Percentiles rank a stretch among this genome's conserved stretches.
These are phyloP conservation scores for Trichosporon inkin DNA, from an alignment of 1,284 basidiomycete species.

Conservation along the genomic window DNA sequence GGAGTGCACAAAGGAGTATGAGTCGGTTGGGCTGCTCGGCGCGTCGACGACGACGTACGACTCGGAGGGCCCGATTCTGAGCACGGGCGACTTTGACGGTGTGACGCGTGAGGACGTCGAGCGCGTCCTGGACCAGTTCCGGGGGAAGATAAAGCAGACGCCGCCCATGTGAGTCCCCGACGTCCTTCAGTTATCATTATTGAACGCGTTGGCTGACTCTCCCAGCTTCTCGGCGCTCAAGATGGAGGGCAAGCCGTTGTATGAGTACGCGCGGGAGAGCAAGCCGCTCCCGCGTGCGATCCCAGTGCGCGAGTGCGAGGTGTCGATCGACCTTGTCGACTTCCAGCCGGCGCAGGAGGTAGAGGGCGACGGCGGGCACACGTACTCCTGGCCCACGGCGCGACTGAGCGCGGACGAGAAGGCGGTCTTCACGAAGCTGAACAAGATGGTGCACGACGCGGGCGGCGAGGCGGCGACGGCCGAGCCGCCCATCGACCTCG, in stretches of 20 bases:
- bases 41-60: conserved; percentile 95
- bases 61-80: conserved; percentile 72
- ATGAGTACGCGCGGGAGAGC: conserved; percentile 91
- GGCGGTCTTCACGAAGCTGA: conserved; percentile 62
- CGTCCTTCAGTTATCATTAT: no score
- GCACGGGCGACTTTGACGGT: conserved; percentile 73
- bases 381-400: conserved; percentile 70
- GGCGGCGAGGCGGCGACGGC: conserved; percentile 30
- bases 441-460: conserved; percentile 48
- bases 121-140: conserved; percentile 67
- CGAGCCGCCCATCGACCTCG: conserved; percentile 34
- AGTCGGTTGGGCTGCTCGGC: conserved; percentile 83
- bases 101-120: conserved; percentile 75
- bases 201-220: conserved; percentile 1
- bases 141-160: conserved; percentile 81
- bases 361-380: conserved; percentile 49
- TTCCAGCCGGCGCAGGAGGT: conserved; percentile 46
- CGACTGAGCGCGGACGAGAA: conserved; percentile 66
- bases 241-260: conserved; percentile 94
- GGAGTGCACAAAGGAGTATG: conserved; percentile 91
- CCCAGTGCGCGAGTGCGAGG: conserved; percentile 74
- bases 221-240: conserved; percentile 91
- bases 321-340: conserved; percentile 63
- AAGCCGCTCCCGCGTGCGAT: conserved; percentile 90
- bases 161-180: conserved; percentile 73